Evolutionary conservation across 2,329 filamentous ascomycete genomes (phyloP).

Genomic region (Whalleya microplaca): DNA sequence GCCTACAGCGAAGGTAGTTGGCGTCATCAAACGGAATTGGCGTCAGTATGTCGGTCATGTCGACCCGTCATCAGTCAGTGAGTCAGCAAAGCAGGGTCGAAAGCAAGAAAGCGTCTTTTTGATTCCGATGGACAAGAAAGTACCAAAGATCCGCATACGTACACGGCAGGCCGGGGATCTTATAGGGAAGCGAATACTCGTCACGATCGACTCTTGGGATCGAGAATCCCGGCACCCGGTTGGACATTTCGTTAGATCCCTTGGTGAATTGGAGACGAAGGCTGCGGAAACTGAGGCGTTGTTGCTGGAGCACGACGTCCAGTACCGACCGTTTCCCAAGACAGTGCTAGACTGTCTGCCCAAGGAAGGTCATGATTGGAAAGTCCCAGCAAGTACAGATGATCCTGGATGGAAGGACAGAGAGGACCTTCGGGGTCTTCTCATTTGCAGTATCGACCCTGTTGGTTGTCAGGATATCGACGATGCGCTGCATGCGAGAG

Average conservation of each 20-base stretch:
- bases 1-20: slow-evolving; percentile 90
- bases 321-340: slow-evolving; percentile 96
- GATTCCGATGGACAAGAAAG: slow-evolving; percentile 96
- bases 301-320: slow-evolving; percentile 93
- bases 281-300: slow-evolving; percentile 97
- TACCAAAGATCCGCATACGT: slow-evolving; percentile 92
- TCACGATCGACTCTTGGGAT: slow-evolving; percentile 95
- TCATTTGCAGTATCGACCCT: slow-evolving; percentile 97
- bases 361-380: slow-evolving; percentile 90
- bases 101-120: slow-evolving; percentile 93
- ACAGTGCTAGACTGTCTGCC: slow-evolving; percentile 93
- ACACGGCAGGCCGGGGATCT: slow-evolving; percentile 89
- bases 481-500: slow-evolving; percentile 87
- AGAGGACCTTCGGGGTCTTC: slow-evolving; percentile 79
- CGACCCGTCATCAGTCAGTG: slow-evolving; percentile 81
- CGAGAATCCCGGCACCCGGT: slow-evolving; percentile 89
- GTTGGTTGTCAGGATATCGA: slow-evolving; percentile 97
- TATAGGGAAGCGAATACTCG: slow-evolving; percentile 86
- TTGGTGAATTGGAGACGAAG: slow-evolving; percentile 94
- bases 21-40: slow-evolving; percentile 95
- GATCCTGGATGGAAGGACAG: slow-evolving; percentile 87
- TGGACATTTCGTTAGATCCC: slow-evolving; percentile 89
- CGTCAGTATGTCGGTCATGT: slow-evolving; percentile 96
- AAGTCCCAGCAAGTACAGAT: slow-evolving; percentile 76
- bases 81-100: slow-evolving; percentile 73